Evolutionary conservation across 148 eudicot species (phyloP).

Genomic region (Euryodendron excelsum): DNA sequence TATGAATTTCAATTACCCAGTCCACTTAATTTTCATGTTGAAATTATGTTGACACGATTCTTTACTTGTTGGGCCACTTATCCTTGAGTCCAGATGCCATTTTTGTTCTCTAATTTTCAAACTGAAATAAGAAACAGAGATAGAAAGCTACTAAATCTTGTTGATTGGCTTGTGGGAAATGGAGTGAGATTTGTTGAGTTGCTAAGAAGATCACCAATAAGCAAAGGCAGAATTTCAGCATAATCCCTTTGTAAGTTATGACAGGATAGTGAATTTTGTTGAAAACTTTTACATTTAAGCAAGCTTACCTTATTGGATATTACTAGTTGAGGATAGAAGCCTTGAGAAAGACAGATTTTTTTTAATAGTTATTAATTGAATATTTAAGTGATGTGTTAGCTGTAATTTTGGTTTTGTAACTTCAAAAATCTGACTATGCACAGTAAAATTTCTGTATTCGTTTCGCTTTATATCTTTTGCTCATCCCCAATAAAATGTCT

Average conservation of each 20-base stretch:
- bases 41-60: not conserved
- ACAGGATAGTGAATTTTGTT: not conserved
- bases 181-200: too few relatives aligned
- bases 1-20: not conserved
- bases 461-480: not conserved
- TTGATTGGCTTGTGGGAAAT: too few relatives aligned
- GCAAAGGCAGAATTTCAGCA: too few relatives aligned
- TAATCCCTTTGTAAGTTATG: too few relatives aligned
- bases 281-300: not conserved
- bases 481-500: not conserved
- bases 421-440: not conserved
- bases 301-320: not conserved
- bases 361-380: too few relatives aligned
- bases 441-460: not conserved
- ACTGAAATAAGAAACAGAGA: not conserved
- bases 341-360: not conserved
- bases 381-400: not conserved
- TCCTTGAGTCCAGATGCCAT: not conserved
- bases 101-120: not conserved
- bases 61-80: not conserved
- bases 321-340: not conserved
- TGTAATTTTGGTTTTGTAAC: not conserved
- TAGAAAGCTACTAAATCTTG: not conserved
- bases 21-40: not conserved
- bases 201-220: too few relatives aligned